Evolutionary conservation across 306 rosid genomes (phyloP), one percentile per base, ranked within the genome.

Genomic region (Lotus japonicus): DNA sequence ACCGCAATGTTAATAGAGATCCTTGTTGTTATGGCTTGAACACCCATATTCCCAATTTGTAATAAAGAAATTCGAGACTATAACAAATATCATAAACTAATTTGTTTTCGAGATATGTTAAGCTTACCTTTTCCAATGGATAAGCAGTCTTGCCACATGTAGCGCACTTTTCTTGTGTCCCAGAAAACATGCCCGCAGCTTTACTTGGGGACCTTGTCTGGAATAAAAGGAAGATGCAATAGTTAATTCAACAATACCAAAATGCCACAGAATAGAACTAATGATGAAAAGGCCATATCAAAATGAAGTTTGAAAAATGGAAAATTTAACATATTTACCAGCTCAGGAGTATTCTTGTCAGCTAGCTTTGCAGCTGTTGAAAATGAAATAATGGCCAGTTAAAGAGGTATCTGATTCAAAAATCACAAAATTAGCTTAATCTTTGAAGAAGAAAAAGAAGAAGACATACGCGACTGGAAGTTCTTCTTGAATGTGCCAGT

Each of bases 141-240:
- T 89, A 92, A 42, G 94, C 98, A 28, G 96, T 92, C 81, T 92
- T 92, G 23, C 90, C 90, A 76, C 98, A 89, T 45, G 98, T 87
- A 17, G 98, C 90, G 56, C 98, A 92, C 77, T 92, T 92, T 19
- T 89, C 98, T 81, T 87, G 95, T 7, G 98, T 92, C 48, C 98
- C 98, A 56, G 96, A 92, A 81, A 92, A 92, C 98, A 92, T 89
- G 80, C 95, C 43, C 0, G 98, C 98, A 65, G 98, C 95, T 89
- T 92, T 92, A 78, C 96, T 92, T 17, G 92, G 89, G 11, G 95
- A 84, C 64, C 92, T 89, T 75, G 98, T 89, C 98, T 89, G 85
- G 55, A 81, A 85, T 35, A 72, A 72, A 73, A 67, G 35, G 54
- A 77, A 41, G 28, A 62, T 54, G 58, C 39, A 73, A 64, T 42